Percentiles rank a stretch among this genome's conserved stretches.
Evolutionary conservation across 2,329 filamentous ascomycete genomes (phyloP).

Genomic region (Ilyonectria mors-panacis): DNA sequence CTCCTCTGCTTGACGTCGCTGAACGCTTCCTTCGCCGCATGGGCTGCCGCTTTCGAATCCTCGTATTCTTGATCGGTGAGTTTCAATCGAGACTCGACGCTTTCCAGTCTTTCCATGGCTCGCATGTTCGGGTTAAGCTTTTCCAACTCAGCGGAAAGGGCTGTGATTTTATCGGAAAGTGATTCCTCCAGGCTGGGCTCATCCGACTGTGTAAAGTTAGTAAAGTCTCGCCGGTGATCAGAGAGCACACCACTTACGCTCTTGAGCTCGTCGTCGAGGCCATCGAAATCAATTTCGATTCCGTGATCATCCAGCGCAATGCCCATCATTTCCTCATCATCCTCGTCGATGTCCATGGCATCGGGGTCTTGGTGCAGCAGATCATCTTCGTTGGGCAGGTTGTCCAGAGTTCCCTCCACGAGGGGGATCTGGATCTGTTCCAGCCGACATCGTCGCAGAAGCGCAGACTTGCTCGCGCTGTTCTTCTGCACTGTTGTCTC

Average conservation of each 20-base stretch:
- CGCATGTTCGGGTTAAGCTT: constrained; percentile 98
- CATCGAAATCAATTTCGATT: constrained; percentile 89
- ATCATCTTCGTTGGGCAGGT: constrained; percentile 88
- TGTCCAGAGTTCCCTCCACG: constrained; percentile 81
- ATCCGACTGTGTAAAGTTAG: constrained; percentile 68
- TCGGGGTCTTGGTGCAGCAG: constrained; percentile 84
- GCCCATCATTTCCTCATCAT: constrained; percentile 72
- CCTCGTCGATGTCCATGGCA: constrained; percentile 90
- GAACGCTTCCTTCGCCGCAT: constrained; percentile 85
- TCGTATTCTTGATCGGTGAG: constrained; percentile 92
- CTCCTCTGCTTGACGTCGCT: constrained; percentile 85
- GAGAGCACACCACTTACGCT: constrained; percentile 66
- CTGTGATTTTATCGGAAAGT: constrained; percentile 83
- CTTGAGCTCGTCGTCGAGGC: constrained; percentile 86
- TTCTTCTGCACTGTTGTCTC: constrained; percentile 91
- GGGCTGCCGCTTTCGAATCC: constrained; percentile 81
- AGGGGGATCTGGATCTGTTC: constrained; percentile 93
- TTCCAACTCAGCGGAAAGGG: constrained; percentile 84
- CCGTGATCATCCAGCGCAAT: constrained; percentile 88
- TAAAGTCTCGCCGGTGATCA: neutral
- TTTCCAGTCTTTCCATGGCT: constrained; percentile 90
- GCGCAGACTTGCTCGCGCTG: constrained; percentile 84
- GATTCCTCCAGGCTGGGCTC: constrained; percentile 80
- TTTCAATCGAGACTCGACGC: constrained; percentile 85
- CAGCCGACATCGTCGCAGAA: constrained; percentile 91